phyloP scores from a whole-genome alignment of 2,329 filamentous ascomycete species.

The Talaromyces sp. region DNA sequence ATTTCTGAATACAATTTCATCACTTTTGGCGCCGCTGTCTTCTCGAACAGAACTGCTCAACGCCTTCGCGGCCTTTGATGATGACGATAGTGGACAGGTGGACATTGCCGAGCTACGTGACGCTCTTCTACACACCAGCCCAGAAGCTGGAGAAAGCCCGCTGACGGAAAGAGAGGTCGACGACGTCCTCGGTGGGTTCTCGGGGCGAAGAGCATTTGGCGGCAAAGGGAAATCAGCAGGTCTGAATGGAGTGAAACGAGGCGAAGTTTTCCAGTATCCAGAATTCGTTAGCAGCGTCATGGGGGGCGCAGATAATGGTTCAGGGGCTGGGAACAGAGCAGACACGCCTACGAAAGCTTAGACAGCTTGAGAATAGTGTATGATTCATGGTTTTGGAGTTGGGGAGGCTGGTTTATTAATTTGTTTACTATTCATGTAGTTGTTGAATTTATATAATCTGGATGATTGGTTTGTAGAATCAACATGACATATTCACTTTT shows the following conservation, averaged over 20 bases:
- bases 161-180: constrained; percentile 74
- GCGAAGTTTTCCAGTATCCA: constrained; percentile 88
- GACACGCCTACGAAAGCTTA: neutral
- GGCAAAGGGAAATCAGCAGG: constrained; percentile 47
- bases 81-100: constrained; percentile 90
- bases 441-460: neutral
- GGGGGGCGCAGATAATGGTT: constrained; percentile 43
- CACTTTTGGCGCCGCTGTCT: constrained; percentile 68
- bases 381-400: constrained; percentile 3
- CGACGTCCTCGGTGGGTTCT: constrained; percentile 81
- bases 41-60: constrained; percentile 75
- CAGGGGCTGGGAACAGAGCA: constrained; percentile 12
- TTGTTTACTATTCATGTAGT: neutral
- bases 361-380: neutral
- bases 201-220: constrained; percentile 75
- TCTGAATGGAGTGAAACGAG: constrained; percentile 57
- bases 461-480: no score
- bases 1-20: constrained; percentile 79
- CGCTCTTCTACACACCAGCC: constrained; percentile 74
- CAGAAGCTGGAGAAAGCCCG: constrained; percentile 63
- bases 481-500: no score
- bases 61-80: constrained; percentile 91
- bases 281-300: constrained; percentile 77
- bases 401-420: neutral
- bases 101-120: constrained; percentile 78